Evolutionary conservation across 1,284 basidiomycete genomes (phyloP), one percentile per base, ranked within the genome.

Genomic region (Cutaneotrichosporon dermatis): DNA sequence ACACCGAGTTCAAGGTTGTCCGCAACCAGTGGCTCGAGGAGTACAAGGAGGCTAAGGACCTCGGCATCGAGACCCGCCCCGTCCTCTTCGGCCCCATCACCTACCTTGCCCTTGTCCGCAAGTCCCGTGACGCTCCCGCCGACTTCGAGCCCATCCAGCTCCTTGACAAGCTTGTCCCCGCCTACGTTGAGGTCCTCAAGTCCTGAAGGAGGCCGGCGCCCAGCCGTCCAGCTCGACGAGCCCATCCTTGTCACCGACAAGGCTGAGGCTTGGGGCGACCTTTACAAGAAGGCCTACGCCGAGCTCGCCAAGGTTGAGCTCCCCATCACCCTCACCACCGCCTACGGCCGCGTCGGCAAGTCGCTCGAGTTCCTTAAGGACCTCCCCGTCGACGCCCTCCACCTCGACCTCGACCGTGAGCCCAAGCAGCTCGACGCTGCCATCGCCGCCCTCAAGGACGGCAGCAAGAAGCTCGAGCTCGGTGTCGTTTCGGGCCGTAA

Each of bases 401-500:
- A 99, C 84, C 87, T 99, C 72, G 96, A 99, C 79, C 87, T 99
- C 67, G 89, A 92, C 82, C 92, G 95, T 80, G 92, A 89, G 64
- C 89, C 94, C 56, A 84, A 80, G 68, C 95, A 99, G 80, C 87
- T 99, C 69, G 89, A 92, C 61, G 82, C 84, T 52, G 90, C 93
- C 64, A 67, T 97, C 64, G 83, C 84, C 55, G 92, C 92, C 62
- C 78, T 98, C 79, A 94, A 92, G 83, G 75, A 83, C 63, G 92
- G 90, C 68, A 81, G 82, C 76, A 85, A 94, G 67, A 79, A 87
- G 64, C 84, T 99, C 60, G 99, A 96, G 60, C 88, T 99, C 66
- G 96, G 96, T 82, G 79, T 99, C 65, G 90, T 99, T 66, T 99
- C 96, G 46, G 96, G 96, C 65, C 92, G 96, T 77, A 99, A 99